Evolutionary conservation across 805 yeast species (phyloP).

Genomic region (Spathaspora gorwiae): DNA sequence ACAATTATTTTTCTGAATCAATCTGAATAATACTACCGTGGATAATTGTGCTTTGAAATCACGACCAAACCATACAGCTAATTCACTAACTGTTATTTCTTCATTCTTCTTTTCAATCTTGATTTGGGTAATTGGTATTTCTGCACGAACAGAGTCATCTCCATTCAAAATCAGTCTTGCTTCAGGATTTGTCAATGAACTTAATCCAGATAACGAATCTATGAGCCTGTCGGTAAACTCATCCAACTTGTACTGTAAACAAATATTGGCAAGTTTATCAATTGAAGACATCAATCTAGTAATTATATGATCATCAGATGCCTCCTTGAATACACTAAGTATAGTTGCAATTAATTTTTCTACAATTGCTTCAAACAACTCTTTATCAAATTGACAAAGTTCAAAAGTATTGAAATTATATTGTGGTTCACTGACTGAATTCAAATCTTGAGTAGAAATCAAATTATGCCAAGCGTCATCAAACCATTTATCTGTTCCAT

Average conservation of each 20-base stretch:
- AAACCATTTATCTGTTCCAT: slow-evolving; percentile 87
- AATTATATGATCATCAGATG: slow-evolving; percentile 85
- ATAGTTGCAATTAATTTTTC: slow-evolving; percentile 66
- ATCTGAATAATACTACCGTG: slow-evolving; percentile 77
- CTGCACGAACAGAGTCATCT: slow-evolving; percentile 31
- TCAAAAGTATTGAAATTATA: slow-evolving; percentile 1
- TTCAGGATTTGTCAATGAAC: slow-evolving; percentile 42
- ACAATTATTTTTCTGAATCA: slow-evolving; percentile 56
- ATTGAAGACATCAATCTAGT: slow-evolving; percentile 83
- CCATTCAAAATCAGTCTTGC: neutral
- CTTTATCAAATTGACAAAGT: slow-evolving; percentile 59
- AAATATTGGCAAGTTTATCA: slow-evolving; percentile 78
- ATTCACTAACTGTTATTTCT: slow-evolving; percentile 70
- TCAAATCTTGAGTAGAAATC: slow-evolving; percentile 43
- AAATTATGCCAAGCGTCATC: slow-evolving; percentile 80
- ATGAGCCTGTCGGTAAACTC: slow-evolving; percentile 62
- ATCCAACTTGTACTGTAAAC: slow-evolving; percentile 56
- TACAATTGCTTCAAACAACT: slow-evolving; percentile 62
- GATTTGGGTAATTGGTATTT: slow-evolving; percentile 43
- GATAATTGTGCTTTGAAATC: slow-evolving; percentile 91
- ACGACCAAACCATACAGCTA: slow-evolving; percentile 79
- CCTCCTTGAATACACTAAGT: slow-evolving; percentile 76
- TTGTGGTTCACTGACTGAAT: slow-evolving; percentile 23
- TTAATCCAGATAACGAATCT: slow-evolving; percentile 60
- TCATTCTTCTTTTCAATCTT: slow-evolving; percentile 51